phyloP scores from a whole-genome alignment of 225 moss, liverwort and hornwort genomes.

The Straminergon stramineum region DNA sequence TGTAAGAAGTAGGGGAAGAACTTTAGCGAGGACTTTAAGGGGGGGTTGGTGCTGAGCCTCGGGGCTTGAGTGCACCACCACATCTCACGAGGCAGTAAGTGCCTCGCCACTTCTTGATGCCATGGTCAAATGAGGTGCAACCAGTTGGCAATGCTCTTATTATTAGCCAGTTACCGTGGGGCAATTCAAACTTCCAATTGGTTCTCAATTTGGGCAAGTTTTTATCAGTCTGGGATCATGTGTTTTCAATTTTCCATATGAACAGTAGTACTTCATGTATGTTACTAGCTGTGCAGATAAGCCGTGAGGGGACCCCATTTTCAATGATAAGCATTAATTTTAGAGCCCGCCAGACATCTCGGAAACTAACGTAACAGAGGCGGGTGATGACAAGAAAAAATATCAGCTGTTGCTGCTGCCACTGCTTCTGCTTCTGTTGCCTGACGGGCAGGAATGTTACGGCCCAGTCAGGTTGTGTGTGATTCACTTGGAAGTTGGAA shows the following conservation, averaged over 20 bases:
- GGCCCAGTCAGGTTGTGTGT: not conserved
- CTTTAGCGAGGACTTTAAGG: too few species aligned
- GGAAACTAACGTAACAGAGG: not conserved
- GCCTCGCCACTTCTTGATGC: too few species aligned
- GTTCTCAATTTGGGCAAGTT: not conserved
- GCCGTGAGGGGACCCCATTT: not conserved
- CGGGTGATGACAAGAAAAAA: not conserved
- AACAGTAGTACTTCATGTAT: not conserved
- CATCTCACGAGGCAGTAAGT: too few species aligned
- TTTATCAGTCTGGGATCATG: not conserved
- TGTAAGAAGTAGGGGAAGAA: too few species aligned
- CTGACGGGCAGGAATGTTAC: not conserved
- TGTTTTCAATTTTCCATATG: not conserved
- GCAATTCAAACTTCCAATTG: not conserved
- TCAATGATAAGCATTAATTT: not conserved
- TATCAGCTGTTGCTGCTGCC: not conserved
- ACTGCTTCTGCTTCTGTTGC: not conserved
- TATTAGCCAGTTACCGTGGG: not conserved
- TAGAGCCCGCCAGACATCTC: not conserved
- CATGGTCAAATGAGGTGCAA: too few species aligned
- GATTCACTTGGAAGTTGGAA: constrained; percentile 19
- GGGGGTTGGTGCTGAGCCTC: too few species aligned
- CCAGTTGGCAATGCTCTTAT: too few species aligned
- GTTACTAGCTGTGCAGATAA: not conserved
- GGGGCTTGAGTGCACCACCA: too few species aligned